A percentile compares a stretch with the other conserved stretches of the same genome.
Conservation (phyloP, 2,329 filamentous ascomycete genomes). For the Trichophyton equinum region DNA sequence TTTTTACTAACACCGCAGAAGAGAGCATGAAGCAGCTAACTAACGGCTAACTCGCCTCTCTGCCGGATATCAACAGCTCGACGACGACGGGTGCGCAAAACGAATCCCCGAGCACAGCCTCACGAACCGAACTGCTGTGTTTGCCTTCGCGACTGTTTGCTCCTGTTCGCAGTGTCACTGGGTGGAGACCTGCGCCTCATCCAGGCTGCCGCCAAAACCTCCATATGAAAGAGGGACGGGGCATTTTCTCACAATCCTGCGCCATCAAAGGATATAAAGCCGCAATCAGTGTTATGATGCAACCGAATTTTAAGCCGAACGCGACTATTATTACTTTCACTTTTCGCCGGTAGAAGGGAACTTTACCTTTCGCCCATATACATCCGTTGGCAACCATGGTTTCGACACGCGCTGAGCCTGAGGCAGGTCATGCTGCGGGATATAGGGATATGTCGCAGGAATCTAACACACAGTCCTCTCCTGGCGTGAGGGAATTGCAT, state of each 20-base stretch:
- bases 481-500: neutral
- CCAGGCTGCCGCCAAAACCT: neutral
- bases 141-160: neutral
- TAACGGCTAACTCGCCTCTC: too few relatives aligned
- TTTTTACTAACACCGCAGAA: neutral
- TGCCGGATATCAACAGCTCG: neutral
- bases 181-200: constrained; percentile 1
- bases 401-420: neutral
- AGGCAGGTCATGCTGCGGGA: neutral
- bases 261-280: neutral
- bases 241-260: neutral
- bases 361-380: neutral
- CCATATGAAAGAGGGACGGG: neutral
- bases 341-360: neutral
- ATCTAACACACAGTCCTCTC: neutral
- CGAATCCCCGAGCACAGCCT: neutral
- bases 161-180: neutral
- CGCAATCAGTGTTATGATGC: neutral
- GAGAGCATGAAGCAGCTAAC: too few relatives aligned
- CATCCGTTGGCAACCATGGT: neutral
- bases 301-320: neutral
- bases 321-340: neutral
- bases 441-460: neutral
- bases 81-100: neutral
- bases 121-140: neutral